These are phyloP conservation scores for Sicyos baderoa DNA, from an alignment of 306 rosid genomes.

Conservation along the genomic window DNA sequence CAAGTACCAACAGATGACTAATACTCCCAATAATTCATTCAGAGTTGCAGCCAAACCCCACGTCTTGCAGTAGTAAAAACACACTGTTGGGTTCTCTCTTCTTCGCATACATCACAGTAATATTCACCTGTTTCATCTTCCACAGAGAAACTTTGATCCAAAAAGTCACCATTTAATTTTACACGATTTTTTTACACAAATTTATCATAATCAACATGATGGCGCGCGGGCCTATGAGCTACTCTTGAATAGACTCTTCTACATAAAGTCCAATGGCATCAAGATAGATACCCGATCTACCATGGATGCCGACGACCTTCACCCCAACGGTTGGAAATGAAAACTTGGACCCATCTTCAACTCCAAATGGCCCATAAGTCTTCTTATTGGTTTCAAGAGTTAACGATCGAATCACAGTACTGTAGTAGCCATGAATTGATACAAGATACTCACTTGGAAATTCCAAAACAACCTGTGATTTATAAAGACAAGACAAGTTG, in stretches of 20 bases:
- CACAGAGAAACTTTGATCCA: too few relatives aligned
- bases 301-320: conserved; percentile 5
- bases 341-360: conserved; percentile 13
- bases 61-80: conserved; percentile 4
- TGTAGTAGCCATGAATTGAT: background rate
- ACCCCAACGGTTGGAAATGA: background rate
- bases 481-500: too few relatives aligned
- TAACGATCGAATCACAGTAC: background rate
- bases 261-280: conserved; percentile 1
- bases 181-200: too few relatives aligned
- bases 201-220: too few relatives aligned
- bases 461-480: conserved; percentile 5
- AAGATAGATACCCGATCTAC: background rate
- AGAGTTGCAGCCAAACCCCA: background rate
- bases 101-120: conserved; percentile 15
- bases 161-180: too few relatives aligned
- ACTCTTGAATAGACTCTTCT: background rate
- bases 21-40: background rate
- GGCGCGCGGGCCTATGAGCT: too few relatives aligned
- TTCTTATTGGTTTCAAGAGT: conserved; percentile 3
- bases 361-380: conserved; percentile 7
- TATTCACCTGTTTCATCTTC: conserved; percentile 6
- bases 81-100: background rate
- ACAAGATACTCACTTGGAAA: background rate
- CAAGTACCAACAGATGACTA: background rate